A percentile compares a stretch with the other conserved stretches of the same genome.
Evolutionary conservation across 352 stramenopile species (phyloP).

Genomic region (Peronospora tabacina): DNA sequence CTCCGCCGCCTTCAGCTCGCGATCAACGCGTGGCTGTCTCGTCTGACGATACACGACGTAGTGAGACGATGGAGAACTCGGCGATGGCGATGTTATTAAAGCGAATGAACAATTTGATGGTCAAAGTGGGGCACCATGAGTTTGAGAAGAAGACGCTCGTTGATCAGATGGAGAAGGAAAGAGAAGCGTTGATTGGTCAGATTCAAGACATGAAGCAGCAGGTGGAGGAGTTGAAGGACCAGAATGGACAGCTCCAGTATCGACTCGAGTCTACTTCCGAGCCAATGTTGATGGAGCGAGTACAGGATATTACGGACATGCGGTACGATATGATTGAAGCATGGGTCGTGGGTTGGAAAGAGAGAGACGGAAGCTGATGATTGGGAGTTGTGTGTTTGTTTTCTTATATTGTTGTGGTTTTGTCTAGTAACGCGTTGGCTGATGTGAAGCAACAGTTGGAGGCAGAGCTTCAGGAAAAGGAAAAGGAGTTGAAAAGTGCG

Average conservation of each 20-base stretch:
- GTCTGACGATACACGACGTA: constrained; percentile 18
- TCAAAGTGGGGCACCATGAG: constrained; percentile 78
- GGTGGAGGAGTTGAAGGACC: constrained; percentile 65
- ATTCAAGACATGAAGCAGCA: constrained; percentile 44
- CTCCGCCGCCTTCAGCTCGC: constrained; percentile 2
- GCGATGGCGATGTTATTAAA: constrained; percentile 73
- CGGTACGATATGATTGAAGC: constrained; percentile 14
- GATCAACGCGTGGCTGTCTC: neutral
- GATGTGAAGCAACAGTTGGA: constrained; percentile 66
- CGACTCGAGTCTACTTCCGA: constrained; percentile 77
- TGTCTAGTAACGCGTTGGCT: constrained; percentile 44
- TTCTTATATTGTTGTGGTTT: neutral
- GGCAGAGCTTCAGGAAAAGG: constrained; percentile 57
- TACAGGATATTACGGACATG: constrained; percentile 80
- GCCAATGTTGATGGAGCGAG: constrained; percentile 70
- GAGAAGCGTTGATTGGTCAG: constrained; percentile 35
- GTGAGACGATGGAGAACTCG: constrained; percentile 27
- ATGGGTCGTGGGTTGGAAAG: neutral
- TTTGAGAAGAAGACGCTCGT: constrained; percentile 85
- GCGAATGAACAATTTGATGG: constrained; percentile 75
- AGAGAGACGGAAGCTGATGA: constrained; percentile 1
- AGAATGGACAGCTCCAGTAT: constrained; percentile 81
- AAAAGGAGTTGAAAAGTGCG: constrained; percentile 34
- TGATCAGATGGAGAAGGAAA: constrained; percentile 75
- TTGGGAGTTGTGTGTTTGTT: constrained; percentile 1